These are phyloP conservation scores for Paecilomyces fulvus DNA, from an alignment of 2,329 filamentous ascomycete genomes.

Conservation along the genomic window DNA sequence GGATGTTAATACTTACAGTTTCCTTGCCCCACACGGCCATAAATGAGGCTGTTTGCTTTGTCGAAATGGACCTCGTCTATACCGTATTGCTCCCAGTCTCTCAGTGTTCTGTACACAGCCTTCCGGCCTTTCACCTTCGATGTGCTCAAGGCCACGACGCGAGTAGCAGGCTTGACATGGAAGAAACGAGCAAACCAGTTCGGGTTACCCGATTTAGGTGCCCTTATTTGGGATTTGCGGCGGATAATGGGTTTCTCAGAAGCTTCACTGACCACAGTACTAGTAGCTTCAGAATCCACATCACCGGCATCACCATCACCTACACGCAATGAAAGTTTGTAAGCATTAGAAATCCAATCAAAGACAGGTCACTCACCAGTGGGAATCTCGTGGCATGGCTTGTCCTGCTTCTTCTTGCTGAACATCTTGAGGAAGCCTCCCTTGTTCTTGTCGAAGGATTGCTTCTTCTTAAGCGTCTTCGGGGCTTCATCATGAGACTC, in stretches of 20 bases:
- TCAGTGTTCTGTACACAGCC: conserved; percentile 66
- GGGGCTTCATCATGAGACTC: conserved; percentile 3
- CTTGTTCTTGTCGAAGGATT: conserved; percentile 23
- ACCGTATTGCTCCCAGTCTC: conserved; percentile 75
- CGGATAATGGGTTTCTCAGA: conserved; percentile 4
- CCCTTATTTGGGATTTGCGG: conserved; percentile 10
- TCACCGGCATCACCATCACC: background rate
- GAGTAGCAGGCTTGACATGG: conserved; percentile 73
- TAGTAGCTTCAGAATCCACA: background rate
- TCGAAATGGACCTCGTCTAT: conserved; percentile 71
- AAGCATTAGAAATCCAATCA: background rate
- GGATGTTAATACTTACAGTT: conserved; percentile 58
- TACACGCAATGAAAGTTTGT: background rate
- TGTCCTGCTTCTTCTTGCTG: conserved; percentile 40
- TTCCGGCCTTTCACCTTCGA: conserved; percentile 65
- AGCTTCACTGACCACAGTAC: background rate
- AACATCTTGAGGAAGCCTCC: conserved; percentile 46
- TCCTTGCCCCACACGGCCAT: conserved; percentile 62
- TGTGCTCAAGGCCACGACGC: conserved; percentile 66
- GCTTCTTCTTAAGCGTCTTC: conserved; percentile 4
- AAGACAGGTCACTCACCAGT: conserved; percentile 27
- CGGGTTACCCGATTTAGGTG: conserved; percentile 45
- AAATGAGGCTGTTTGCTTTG: conserved; percentile 69
- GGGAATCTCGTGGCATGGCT: conserved; percentile 19
- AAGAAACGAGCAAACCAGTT: conserved; percentile 88